Percentiles rank a stretch among this genome's conserved stretches.
Evolutionary conservation across 805 yeast species (phyloP).

Genomic region (Monosporozyma yasuniensis): DNA sequence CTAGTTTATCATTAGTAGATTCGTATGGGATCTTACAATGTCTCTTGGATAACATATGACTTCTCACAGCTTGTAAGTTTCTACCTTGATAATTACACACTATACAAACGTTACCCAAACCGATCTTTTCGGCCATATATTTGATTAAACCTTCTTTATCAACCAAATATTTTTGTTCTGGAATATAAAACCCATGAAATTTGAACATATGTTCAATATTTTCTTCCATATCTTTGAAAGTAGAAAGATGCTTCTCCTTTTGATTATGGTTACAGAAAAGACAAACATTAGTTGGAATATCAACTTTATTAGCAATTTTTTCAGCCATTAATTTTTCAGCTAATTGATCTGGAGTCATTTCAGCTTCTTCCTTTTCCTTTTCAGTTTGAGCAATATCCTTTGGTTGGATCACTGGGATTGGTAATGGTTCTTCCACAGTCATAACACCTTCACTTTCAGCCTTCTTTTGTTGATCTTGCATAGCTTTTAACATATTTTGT

Average conservation of each 20-base stretch:
- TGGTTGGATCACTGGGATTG: constrained; percentile 3
- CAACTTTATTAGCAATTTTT: constrained; percentile 34
- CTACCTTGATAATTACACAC: constrained; percentile 80
- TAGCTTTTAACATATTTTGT: constrained; percentile 31
- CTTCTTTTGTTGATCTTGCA: constrained; percentile 8
- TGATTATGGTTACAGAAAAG: constrained; percentile 42
- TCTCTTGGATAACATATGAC: constrained; percentile 80
- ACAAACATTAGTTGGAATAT: constrained; percentile 43
- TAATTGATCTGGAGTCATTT: constrained; percentile 31
- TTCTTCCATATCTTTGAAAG: constrained; percentile 32
- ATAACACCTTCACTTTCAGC: constrained; percentile 2
- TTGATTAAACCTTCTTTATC: constrained; percentile 65
- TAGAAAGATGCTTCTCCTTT: constrained; percentile 17
- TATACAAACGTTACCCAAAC: constrained; percentile 84
- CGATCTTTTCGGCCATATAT: constrained; percentile 84
- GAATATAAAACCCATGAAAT: constrained; percentile 77
- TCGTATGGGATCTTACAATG: constrained; percentile 91
- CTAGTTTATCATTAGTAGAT: constrained; percentile 70
- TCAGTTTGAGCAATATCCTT: constrained; percentile 4
- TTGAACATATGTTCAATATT: constrained; percentile 69
- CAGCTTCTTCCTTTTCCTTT: constrained; percentile 17
- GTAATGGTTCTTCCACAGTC: not conserved
- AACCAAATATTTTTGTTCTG: constrained; percentile 65
- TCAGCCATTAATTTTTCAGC: constrained; percentile 33
- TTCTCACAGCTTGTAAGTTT: constrained; percentile 76